These are phyloP conservation scores for Penicillium sp. DNA, from an alignment of 2,329 filamentous ascomycete species.

Conservation along the genomic window DNA sequence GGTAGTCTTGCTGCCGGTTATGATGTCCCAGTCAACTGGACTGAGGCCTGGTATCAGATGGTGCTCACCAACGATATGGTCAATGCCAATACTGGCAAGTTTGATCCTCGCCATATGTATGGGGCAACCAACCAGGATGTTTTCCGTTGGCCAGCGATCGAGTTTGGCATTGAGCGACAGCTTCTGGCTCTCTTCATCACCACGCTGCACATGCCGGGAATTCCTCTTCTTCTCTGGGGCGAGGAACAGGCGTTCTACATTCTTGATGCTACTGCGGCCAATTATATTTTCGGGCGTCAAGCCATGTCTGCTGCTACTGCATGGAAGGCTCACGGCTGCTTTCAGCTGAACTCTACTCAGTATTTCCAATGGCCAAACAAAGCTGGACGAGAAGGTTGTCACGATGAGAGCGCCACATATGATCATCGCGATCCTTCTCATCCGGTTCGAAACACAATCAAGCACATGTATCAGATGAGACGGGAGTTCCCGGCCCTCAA, in stretches of 20 bases:
- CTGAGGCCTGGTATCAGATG: constrained; percentile 52
- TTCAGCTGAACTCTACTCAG: constrained; percentile 51
- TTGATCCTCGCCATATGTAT: constrained; percentile 60
- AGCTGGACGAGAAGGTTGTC: constrained; percentile 50
- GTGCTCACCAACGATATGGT: constrained; percentile 55
- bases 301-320: constrained; percentile 57
- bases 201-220: constrained; percentile 55
- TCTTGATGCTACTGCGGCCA: constrained; percentile 57
- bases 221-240: constrained; percentile 57
- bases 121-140: constrained; percentile 62
- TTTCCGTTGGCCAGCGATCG: constrained; percentile 57
- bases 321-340: constrained; percentile 62
- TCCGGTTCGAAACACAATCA: constrained; percentile 56
- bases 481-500: constrained; percentile 53
- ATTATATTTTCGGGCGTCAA: constrained; percentile 61
- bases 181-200: constrained; percentile 55
- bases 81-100: constrained; percentile 55
- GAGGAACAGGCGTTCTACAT: constrained; percentile 62
- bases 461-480: constrained; percentile 57
- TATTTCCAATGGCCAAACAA: constrained; percentile 56
- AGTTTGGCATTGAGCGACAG: constrained; percentile 53
- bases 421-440: constrained; percentile 60
- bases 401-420: constrained; percentile 52
- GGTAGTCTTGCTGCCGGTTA: constrained; percentile 51
- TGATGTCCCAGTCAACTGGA: constrained; percentile 52